phyloP scores from a whole-genome alignment of 352 stramenopile genomes.

The Phytophthora foliorum region DNA sequence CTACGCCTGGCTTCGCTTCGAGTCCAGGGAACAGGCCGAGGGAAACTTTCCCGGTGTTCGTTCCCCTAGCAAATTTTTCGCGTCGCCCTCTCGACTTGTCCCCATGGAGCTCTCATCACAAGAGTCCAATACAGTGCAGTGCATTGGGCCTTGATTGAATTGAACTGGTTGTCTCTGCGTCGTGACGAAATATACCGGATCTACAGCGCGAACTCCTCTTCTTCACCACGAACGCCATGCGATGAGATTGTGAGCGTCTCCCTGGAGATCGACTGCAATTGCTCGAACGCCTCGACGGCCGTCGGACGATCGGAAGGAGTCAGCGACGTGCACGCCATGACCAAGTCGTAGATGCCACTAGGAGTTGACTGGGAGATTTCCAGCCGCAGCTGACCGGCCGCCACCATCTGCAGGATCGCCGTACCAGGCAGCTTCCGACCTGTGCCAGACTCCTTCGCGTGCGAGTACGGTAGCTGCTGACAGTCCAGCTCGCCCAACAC shows the following conservation, averaged over 20 bases:
- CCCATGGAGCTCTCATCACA: slow-evolving; percentile 21
- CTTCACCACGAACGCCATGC: slow-evolving; percentile 19
- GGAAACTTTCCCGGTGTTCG: neutral
- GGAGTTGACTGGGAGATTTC: slow-evolving; percentile 45
- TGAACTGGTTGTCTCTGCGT: slow-evolving; percentile 18
- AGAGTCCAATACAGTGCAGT: slow-evolving; percentile 21
- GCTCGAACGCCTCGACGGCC: slow-evolving; percentile 42
- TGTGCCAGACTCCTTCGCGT: slow-evolving; percentile 34
- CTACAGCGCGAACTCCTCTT: slow-evolving; percentile 38
- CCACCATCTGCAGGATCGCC: slow-evolving; percentile 53
- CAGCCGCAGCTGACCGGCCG: slow-evolving; percentile 43
- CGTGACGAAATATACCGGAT: slow-evolving; percentile 31
- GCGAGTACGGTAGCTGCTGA: slow-evolving; percentile 43
- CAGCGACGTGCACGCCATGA: slow-evolving; percentile 47
- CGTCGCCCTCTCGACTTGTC: neutral
- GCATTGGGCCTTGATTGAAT: neutral
- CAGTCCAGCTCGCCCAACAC: slow-evolving; percentile 46
- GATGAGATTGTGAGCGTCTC: slow-evolving; percentile 43
- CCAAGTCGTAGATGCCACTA: slow-evolving; percentile 36
- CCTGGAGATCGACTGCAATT: slow-evolving; percentile 39
- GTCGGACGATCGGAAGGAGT: slow-evolving; percentile 44
- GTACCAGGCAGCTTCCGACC: slow-evolving; percentile 40
- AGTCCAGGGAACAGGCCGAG: neutral
- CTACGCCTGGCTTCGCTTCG: slow-evolving; percentile 6
- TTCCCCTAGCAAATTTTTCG: slow-evolving; percentile 18